phyloP scores from a whole-genome alignment of 371 early-diverging fungal species.

The Mortierella sp. region DNA sequence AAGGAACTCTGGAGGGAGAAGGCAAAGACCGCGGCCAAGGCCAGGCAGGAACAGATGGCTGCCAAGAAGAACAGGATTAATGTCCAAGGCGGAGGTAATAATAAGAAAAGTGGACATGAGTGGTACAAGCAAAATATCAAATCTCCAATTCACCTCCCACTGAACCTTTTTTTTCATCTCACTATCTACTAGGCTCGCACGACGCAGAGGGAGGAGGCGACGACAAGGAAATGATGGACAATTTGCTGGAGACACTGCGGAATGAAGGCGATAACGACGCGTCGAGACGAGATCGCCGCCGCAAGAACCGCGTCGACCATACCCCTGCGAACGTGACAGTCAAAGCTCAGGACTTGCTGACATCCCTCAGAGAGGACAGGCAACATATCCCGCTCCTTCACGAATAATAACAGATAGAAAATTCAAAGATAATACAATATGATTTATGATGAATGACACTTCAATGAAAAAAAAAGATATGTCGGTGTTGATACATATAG shows the following conservation, averaged over 20 bases:
- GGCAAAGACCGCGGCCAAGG: conserved; percentile 47
- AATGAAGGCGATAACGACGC: conserved; percentile 80
- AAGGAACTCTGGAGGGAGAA: conserved; percentile 64
- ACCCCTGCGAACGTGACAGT: conserved; percentile 66
- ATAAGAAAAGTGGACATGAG: too few relatives aligned
- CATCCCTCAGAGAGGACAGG: conserved; percentile 42
- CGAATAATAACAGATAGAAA: conserved; percentile 29
- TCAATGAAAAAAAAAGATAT: background rate
- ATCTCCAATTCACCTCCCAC: too few relatives aligned
- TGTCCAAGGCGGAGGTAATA: conserved; percentile 52
- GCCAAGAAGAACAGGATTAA: conserved; percentile 43
- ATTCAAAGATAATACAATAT: background rate
- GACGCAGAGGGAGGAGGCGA: conserved; percentile 62
- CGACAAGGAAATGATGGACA: conserved; percentile 88
- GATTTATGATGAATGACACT: background rate
- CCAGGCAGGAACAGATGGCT: conserved; percentile 52
- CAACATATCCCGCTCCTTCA: conserved; percentile 21
- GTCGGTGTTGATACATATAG: background rate
- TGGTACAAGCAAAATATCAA: too few relatives aligned
- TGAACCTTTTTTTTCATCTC: background rate
- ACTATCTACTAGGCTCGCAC: conserved; percentile 20
- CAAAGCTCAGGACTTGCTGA: conserved; percentile 81
- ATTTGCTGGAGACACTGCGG: conserved; percentile 80
- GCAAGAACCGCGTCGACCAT: conserved; percentile 58
- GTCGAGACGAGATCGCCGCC: conserved; percentile 66